Percentiles rank a stretch among this genome's conserved stretches.
Conservation (phyloP, 306 rosid genomes). For the Ziziphus jujuba region DNA sequence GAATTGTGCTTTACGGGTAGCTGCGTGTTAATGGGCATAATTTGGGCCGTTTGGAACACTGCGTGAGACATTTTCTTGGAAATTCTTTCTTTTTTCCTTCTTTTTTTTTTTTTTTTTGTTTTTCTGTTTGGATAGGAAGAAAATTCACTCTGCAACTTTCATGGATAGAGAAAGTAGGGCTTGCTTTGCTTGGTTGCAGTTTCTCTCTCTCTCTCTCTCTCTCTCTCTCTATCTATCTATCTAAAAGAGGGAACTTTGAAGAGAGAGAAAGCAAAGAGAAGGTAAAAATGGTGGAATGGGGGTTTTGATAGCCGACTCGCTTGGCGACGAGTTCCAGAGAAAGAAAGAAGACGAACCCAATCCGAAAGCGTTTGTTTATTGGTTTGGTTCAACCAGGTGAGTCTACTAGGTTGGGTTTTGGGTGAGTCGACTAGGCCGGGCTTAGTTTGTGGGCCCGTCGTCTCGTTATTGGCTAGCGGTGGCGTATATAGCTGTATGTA, state of each 20-base stretch:
- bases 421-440: constrained; percentile 21
- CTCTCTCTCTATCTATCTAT: too few relatives aligned
- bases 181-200: neutral
- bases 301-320: constrained; percentile 38
- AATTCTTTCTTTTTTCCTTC: neutral
- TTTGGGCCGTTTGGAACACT: constrained; percentile 66
- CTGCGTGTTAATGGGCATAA: constrained; percentile 60
- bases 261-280: constrained; percentile 38
- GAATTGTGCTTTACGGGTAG: constrained; percentile 29
- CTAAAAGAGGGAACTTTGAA: neutral
- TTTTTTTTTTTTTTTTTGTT: neutral
- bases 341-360: constrained; percentile 34
- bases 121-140: constrained; percentile 20
- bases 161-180: neutral
- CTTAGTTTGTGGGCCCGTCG: neutral
- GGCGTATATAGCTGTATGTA: too few relatives aligned
- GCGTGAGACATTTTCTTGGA: constrained; percentile 49
- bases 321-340: constrained; percentile 6
- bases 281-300: constrained; percentile 7
- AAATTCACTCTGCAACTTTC: constrained; percentile 9
- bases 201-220: neutral
- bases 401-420: constrained; percentile 17
- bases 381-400: constrained; percentile 18
- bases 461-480: too few relatives aligned
- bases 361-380: constrained; percentile 24